A percentile compares a stretch with the other conserved stretches of the same genome.
Conservation (phyloP, 805 yeast species). For the Monosporozyma siamensis region DNA sequence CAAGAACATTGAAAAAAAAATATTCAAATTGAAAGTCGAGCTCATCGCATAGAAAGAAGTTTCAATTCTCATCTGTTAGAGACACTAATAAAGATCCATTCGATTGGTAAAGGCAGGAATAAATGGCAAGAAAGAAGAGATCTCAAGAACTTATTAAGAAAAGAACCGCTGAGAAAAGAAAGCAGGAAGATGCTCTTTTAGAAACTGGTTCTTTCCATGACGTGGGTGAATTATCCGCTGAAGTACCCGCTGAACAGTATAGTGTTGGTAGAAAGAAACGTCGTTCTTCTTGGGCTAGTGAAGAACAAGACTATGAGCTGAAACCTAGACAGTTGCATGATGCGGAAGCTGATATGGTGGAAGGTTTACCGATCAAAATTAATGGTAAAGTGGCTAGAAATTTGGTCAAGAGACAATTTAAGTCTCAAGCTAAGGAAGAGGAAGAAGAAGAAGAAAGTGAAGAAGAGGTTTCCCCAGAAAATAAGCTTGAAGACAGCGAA, state of each 20-base stretch:
- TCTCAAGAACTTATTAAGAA: conserved; percentile 20
- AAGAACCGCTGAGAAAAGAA: conserved; percentile 25
- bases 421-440: conserved; percentile 9
- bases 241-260: conserved; percentile 7
- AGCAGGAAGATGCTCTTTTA: conserved; percentile 25
- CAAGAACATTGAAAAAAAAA: neutral
- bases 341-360: conserved; percentile 36
- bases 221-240: conserved; percentile 15
- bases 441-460: conserved; percentile 21
- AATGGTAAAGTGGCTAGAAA: conserved; percentile 73
- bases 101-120: too few relatives aligned
- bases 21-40: conserved; percentile 1
- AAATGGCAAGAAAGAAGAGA: conserved; percentile 25
- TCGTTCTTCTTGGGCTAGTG: conserved; percentile 50
- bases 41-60: conserved; percentile 12
- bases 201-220: conserved; percentile 18
- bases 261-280: conserved; percentile 6
- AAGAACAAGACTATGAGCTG: conserved; percentile 71
- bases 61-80: neutral
- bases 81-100: neutral
- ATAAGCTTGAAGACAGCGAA: conserved; percentile 22
- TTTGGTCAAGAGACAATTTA: conserved; percentile 24
- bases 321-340: conserved; percentile 51
- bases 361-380: conserved; percentile 71
- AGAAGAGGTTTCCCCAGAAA: conserved; percentile 21